A percentile compares a stretch with the other conserved stretches of the same genome.
These are phyloP conservation scores for Linnemannia exigua DNA, from an alignment of 192 early-diverging fungal genomes.

Conservation along the genomic window DNA sequence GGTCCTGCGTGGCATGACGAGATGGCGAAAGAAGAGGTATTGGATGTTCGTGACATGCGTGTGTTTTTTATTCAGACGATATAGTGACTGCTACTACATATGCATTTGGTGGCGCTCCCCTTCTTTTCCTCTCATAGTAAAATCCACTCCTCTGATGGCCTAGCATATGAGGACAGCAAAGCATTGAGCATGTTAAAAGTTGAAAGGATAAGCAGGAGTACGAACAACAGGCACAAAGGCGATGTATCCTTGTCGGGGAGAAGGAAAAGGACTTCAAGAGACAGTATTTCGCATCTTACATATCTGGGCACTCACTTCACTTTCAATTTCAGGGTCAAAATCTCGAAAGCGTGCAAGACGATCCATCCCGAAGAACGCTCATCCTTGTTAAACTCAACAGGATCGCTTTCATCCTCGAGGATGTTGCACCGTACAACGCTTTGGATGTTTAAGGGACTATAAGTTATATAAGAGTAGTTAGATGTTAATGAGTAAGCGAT, in stretches of 20 bases:
- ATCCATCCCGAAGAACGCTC: conserved; percentile 50
- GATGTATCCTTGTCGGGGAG: no score
- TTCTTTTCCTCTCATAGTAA: not conserved
- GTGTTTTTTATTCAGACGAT: not conserved
- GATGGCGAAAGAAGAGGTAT: not conserved
- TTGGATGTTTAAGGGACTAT: conserved; percentile 66
- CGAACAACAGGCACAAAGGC: not conserved
- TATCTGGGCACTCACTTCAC: conserved; percentile 29
- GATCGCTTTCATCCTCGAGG: conserved; percentile 76
- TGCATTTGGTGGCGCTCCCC: not conserved
- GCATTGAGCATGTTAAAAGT: not conserved
- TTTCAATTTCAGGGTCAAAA: conserved; percentile 48
- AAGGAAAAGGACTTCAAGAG: not conserved
- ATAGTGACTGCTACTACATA: not conserved
- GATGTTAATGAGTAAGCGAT: conserved; percentile 8
- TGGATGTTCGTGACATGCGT: conserved; percentile 1
- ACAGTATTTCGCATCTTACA: not conserved
- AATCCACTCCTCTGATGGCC: not conserved
- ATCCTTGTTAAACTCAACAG: conserved; percentile 47
- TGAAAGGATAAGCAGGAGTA: not conserved
- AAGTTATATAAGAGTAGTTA: conserved; percentile 6
- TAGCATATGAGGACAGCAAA: not conserved
- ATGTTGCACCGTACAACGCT: conserved; percentile 78
- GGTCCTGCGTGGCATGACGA: not conserved
- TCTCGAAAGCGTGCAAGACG: conserved; percentile 40